Percentiles rank a stretch among this genome's conserved stretches.
These are phyloP conservation scores for Xylaria sp. DNA, from an alignment of 2,329 filamentous ascomycete species.

Conservation along the genomic window DNA sequence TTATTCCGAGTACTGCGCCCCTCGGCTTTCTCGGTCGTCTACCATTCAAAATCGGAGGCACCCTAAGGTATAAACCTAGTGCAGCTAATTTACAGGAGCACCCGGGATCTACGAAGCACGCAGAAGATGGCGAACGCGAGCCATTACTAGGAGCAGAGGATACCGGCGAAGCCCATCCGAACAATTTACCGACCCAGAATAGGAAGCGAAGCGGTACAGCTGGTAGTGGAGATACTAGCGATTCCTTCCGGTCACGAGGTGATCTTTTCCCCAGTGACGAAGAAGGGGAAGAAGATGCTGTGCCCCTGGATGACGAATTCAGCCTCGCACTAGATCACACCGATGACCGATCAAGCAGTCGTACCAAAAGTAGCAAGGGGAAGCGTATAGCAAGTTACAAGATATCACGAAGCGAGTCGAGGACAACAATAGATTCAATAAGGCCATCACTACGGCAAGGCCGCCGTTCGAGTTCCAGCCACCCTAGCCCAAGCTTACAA, in stretches of 20 bases:
- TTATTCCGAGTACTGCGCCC: constrained; percentile 87
- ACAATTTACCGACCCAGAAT: constrained; percentile 43
- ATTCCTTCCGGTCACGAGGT: constrained; percentile 84
- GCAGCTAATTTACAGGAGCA: constrained; percentile 91
- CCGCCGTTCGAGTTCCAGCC: constrained; percentile 37
- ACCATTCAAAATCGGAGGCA: constrained; percentile 84
- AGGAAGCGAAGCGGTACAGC: constrained; percentile 78
- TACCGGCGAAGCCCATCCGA: constrained; percentile 27
- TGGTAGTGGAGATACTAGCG: constrained; percentile 79
- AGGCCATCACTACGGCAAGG: constrained; percentile 36
- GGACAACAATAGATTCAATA: constrained; percentile 60
- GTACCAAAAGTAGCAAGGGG: constrained; percentile 64
- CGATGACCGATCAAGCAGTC: constrained; percentile 77
- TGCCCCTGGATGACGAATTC: constrained; percentile 93
- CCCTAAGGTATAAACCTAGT: constrained; percentile 85
- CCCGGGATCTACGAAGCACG: constrained; percentile 60
- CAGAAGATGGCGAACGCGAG: constrained; percentile 62
- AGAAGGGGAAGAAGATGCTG: constrained; percentile 86
- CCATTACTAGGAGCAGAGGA: constrained; percentile 63
- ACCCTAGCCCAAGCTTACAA: constrained; percentile 46
- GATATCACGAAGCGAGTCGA: constrained; percentile 61
- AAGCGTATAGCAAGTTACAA: constrained; percentile 53
- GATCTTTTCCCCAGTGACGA: constrained; percentile 90
- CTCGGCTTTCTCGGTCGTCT: constrained; percentile 84
- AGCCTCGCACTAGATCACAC: constrained; percentile 78